Evolutionary conservation across 179 eudicot species (phyloP), one percentile per base, ranked within the genome.

Genomic region (Heliamphora pulchella): DNA sequence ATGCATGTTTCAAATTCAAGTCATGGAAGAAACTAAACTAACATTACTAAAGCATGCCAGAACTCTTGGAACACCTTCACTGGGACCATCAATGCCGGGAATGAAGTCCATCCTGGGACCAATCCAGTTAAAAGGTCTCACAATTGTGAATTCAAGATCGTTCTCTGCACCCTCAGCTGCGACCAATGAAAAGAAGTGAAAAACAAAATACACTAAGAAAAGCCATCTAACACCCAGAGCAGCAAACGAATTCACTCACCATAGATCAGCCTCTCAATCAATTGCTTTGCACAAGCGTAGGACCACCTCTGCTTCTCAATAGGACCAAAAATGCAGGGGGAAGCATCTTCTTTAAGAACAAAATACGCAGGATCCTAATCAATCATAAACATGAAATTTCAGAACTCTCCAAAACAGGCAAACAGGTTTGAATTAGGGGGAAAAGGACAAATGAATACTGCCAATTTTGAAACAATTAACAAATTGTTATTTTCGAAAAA

Each of bases 271-370:
- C 99, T 94, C 90, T 96, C 99, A 80, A 96, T 96, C 89, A 96
- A 88, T 82, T 96, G 98, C 80, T 96, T 96, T 53, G 98, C 99
- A 83, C 99, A 96, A 2, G 99, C 99, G 80, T 96, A 96, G 44
- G 99, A 96, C 99, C 99, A 96, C 83, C 99, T 92, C 86, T 96
- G 99, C 84, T 94, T 96, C 84, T 96, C 99, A 86, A 96, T 91
- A 78, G 99, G 67, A 77, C 99, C 99, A 81, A 96, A 96, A 81
- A 96, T 94, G 87, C 99, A 96, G 75, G 99, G 99, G 59, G 97
- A 91, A 6, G 78, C 86, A 85, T 96, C 97, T 82, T 96, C 99
- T 80, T 85, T 88, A 13, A 96, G 94, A 81, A 96, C 81, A 86
- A 84, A 96, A 87, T 90, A 96, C 18, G 87, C 90, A 71, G 99